These are phyloP conservation scores for Boechera stricta DNA, from an alignment of 345 rosid species.

Conservation along the genomic window DNA sequence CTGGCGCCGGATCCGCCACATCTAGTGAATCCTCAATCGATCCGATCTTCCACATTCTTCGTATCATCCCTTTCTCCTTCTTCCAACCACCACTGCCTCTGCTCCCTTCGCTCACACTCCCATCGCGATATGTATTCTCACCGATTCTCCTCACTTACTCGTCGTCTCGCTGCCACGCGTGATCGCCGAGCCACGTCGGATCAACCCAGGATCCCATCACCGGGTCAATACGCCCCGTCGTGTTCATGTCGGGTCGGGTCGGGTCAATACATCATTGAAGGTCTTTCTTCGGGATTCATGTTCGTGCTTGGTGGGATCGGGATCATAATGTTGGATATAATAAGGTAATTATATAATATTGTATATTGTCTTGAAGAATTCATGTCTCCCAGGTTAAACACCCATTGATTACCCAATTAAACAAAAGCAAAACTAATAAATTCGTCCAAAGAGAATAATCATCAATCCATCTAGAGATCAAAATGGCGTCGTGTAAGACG, in stretches of 20 bases:
- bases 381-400: too few species aligned
- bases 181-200: constrained; percentile 96
- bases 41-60: constrained; percentile 72
- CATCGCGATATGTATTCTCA: constrained; percentile 79
- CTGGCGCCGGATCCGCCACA: constrained; percentile 25
- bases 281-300: too few species aligned
- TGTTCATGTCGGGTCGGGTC: constrained; percentile 88
- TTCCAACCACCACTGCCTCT: constrained; percentile 88
- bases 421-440: too few species aligned
- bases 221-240: constrained; percentile 88
- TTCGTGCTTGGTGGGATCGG: too few species aligned
- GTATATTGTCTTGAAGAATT: too few species aligned
- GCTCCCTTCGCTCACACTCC: constrained; percentile 81
- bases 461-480: too few species aligned
- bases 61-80: constrained; percentile 66
- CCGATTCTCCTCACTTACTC: constrained; percentile 89
- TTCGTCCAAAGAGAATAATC: too few species aligned
- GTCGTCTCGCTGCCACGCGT: constrained; percentile 95
- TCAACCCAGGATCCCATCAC: constrained; percentile 86
- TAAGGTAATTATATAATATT: too few species aligned
- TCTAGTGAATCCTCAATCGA: constrained; percentile 53
- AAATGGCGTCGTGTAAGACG: too few species aligned
- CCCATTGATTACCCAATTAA: too few species aligned
- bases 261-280: constrained; percentile 53
- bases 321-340: too few species aligned